Evolutionary conservation across 768 basidiomycete species (phyloP).

Genomic region (Lactifluus echinatus): DNA sequence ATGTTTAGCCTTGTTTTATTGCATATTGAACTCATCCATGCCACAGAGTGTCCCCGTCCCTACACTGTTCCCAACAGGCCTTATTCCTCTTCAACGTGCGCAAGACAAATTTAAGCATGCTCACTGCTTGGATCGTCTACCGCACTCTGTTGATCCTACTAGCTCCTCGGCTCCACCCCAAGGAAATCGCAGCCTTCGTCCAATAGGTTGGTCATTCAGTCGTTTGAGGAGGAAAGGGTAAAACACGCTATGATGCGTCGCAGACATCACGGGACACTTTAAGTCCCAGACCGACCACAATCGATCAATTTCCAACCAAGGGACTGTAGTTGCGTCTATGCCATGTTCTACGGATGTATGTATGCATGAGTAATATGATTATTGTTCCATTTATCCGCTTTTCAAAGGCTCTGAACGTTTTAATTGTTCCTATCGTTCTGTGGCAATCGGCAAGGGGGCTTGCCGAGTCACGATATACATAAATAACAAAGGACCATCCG

Average conservation of each 20-base stretch:
- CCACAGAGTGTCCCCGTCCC: constrained; percentile 1
- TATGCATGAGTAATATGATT: background rate
- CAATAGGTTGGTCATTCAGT: constrained; percentile 5
- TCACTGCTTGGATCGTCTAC: constrained; percentile 12
- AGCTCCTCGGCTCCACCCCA: background rate
- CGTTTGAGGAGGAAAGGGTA: constrained; percentile 5
- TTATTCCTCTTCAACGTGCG: constrained; percentile 9
- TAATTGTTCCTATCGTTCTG: no score
- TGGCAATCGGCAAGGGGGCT: no score
- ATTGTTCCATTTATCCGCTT: no score
- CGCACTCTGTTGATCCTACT: background rate
- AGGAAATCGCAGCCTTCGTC: background rate
- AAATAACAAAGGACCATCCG: no score
- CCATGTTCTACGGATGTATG: background rate
- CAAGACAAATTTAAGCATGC: constrained; percentile 15
- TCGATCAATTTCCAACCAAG: background rate
- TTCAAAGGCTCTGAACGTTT: no score
- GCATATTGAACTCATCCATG: background rate
- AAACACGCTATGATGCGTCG: background rate
- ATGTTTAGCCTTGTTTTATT: background rate
- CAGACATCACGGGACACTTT: background rate
- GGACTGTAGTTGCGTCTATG: background rate
- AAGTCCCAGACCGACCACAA: background rate
- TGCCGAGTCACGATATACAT: no score
- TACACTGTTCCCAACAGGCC: constrained; percentile 6